Conservation (phyloP, 371 early-diverging fungal species). For the Mycotypha africana region DNA sequence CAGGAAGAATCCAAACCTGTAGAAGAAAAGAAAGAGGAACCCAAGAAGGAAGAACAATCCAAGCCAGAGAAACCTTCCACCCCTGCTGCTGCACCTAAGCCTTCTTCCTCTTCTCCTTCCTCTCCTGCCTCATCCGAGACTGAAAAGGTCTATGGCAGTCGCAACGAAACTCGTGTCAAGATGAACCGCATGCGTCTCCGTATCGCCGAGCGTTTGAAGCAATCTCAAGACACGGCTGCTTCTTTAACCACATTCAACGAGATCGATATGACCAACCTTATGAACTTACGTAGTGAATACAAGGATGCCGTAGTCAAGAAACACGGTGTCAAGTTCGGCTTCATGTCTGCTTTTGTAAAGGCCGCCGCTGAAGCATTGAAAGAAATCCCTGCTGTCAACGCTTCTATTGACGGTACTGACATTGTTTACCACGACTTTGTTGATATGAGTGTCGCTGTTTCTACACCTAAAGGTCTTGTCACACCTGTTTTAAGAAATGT, state of each 20-base stretch:
- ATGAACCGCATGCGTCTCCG: slow-evolving; percentile 96
- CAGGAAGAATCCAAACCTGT: slow-evolving; percentile 27
- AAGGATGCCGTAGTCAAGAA: slow-evolving; percentile 93
- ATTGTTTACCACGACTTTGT: slow-evolving; percentile 91
- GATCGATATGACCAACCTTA: slow-evolving; percentile 93
- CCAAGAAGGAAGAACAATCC: slow-evolving; percentile 33
- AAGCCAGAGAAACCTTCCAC: slow-evolving; percentile 38
- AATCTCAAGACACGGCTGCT: slow-evolving; percentile 94
- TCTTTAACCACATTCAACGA: slow-evolving; percentile 98
- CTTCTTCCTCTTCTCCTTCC: slow-evolving; percentile 28
- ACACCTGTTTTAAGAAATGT: slow-evolving; percentile 95
- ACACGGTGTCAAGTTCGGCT: slow-evolving; percentile 94
- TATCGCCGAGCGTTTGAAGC: slow-evolving; percentile 93
- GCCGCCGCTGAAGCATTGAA: slow-evolving; percentile 80
- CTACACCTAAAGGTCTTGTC: slow-evolving; percentile 97
- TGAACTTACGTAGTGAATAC: slow-evolving; percentile 84
- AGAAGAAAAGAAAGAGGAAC: slow-evolving; percentile 40
- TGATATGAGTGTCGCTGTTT: slow-evolving; percentile 95
- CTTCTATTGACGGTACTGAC: slow-evolving; percentile 82
- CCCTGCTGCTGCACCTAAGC: slow-evolving; percentile 32
- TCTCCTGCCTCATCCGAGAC: slow-evolving; percentile 13
- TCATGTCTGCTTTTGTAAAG: slow-evolving; percentile 96
- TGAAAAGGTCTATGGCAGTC: slow-evolving; percentile 34
- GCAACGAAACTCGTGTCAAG: slow-evolving; percentile 75
- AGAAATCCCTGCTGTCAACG: slow-evolving; percentile 92